phyloP scores from a whole-genome alignment of 805 yeast genomes.

The Myxozyma vanderwaltii region DNA sequence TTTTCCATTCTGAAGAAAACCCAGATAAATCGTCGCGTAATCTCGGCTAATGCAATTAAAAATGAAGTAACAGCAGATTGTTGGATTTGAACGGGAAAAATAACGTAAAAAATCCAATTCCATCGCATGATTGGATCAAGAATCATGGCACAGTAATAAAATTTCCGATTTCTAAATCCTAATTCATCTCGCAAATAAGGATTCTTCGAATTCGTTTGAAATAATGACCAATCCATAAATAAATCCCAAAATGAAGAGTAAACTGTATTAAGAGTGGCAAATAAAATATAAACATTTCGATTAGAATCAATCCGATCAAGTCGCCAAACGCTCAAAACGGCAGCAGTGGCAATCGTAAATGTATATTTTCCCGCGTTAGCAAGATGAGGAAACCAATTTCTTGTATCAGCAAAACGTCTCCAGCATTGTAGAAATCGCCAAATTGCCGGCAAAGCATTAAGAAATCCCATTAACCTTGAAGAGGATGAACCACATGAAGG shows the following conservation, averaged over 20 bases:
- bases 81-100: conserved; percentile 72
- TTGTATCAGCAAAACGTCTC: conserved; percentile 88
- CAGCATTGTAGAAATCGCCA: conserved; percentile 91
- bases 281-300: conserved; percentile 64
- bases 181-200: conserved; percentile 69
- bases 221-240: conserved; percentile 92
- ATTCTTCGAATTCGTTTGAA: conserved; percentile 64
- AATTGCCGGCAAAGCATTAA: conserved; percentile 79
- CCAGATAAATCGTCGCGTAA: conserved; percentile 85
- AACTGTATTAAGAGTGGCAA: conserved; percentile 74
- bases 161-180: conserved; percentile 58
- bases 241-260: conserved; percentile 83
- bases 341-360: conserved; percentile 66
- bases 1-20: conserved; percentile 90
- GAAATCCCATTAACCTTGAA: conserved; percentile 79
- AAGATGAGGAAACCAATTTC: conserved; percentile 94
- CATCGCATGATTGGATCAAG: conserved; percentile 74
- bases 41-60: conserved; percentile 77
- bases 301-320: conserved; percentile 51
- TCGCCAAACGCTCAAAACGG: conserved; percentile 75
- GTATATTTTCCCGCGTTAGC: conserved; percentile 83
- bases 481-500: conserved; percentile 71
- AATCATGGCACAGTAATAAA: conserved; percentile 75
- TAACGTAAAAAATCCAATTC: conserved; percentile 89
- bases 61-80: conserved; percentile 89